Conservation (phyloP, 2,329 filamentous ascomycete genomes). For the Cytospora schulzeri region DNA sequence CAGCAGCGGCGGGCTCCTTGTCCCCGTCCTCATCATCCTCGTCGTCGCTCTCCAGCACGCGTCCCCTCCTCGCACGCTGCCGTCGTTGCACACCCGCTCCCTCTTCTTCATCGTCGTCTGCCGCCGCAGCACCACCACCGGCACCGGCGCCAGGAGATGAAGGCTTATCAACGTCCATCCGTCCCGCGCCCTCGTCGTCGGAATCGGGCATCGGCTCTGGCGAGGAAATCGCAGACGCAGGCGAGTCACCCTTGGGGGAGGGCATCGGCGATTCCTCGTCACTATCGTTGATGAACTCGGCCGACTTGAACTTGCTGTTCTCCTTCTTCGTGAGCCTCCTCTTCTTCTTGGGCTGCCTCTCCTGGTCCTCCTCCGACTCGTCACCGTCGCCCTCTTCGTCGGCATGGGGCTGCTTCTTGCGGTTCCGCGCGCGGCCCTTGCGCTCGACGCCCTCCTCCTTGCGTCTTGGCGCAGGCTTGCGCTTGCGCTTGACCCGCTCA, state of each 20-base stretch:
- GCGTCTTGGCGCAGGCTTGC: constrained; percentile 49
- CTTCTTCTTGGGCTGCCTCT: constrained; percentile 63
- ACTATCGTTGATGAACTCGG: constrained; percentile 79
- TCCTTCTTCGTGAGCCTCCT: constrained; percentile 56
- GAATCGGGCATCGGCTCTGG: constrained; percentile 33
- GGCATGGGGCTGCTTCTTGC: constrained; percentile 57
- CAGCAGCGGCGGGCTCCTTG: constrained; percentile 26
- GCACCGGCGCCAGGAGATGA: constrained; percentile 22
- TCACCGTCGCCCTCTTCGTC: constrained; percentile 50
- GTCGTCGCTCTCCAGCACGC: constrained; percentile 57
- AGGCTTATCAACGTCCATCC: constrained; percentile 56
- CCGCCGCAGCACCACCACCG: constrained; percentile 13
- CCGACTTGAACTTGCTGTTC: constrained; percentile 78
- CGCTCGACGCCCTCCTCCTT: constrained; percentile 39
- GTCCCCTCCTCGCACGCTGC: constrained; percentile 50
- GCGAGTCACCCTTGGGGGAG: constrained; percentile 31
- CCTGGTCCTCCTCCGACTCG: constrained; percentile 51
- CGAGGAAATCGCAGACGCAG: constrained; percentile 27
- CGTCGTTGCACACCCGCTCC: constrained; percentile 44
- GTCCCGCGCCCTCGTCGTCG: constrained; percentile 41
- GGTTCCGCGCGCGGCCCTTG: constrained; percentile 46
- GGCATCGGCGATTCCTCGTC: constrained; percentile 52
- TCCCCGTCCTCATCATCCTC: constrained; percentile 50
- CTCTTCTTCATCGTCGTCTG: constrained; percentile 53
- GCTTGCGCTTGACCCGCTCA: constrained; percentile 78